Base-by-base conservation (phyloP, 441 rosid genomes). In the Breynia disticha region DNA sequence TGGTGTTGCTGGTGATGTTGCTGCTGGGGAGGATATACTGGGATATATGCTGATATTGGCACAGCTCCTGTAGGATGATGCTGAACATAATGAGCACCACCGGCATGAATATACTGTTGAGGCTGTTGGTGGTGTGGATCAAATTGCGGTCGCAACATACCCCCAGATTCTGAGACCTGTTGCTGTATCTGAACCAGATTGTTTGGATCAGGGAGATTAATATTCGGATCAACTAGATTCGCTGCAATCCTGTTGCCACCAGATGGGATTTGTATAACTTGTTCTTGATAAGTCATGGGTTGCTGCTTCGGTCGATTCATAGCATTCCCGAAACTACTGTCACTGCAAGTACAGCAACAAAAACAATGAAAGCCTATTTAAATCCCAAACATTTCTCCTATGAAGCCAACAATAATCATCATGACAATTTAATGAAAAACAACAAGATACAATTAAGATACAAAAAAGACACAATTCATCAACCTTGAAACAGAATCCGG, bases 401-500 rank as follows among this genome's bases (percentile, higher is more conserved):
- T 3, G 3, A 48, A 57, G 19, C 57, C n/a, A 16, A 51, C 14
- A 45, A 54, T 16, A 2, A 52, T 2, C 41, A 44, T 39, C 21
- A 18, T 42, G 44, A 50, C 16, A 18, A n/a, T n/a, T n/a, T 22
- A 37, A 43, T 21, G 17, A 19, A 17, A 17, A 45, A 19, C 12
- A 2, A 20, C 37, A 10, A 50, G 7, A 47, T 43, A 20, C 49
- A 19, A 48, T 19, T 13, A 8, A 4, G 50, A 15, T 11, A 11
- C 2, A 12, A 46, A 19, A 48, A 24, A 19, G 41, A 24, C 3
- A 56, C 5, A 18, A 16, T 21, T 39, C 15, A 52, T 18, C 55
- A 72, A 89, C 98, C 98, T 89, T 14, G 95, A 81, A 67, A 84
- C 82, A 39, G 97, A 89, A 76, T 89, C 88, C 50, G 98, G 97